Evolutionary conservation across 2,329 filamentous ascomycete genomes (phyloP).

Genomic region (Stagonosporopsis tanaceti): DNA sequence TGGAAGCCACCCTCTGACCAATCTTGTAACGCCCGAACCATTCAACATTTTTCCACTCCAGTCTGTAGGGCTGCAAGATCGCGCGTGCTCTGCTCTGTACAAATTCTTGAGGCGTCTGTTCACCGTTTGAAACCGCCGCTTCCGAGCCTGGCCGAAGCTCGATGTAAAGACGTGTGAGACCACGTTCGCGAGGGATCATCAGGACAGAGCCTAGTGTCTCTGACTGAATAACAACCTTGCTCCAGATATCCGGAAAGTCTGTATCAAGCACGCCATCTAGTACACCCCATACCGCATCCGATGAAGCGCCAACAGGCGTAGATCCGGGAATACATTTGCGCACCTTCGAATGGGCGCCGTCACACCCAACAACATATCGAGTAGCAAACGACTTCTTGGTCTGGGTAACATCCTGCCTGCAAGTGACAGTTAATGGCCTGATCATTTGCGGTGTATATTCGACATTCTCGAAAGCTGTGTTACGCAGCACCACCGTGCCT

Average conservation of each 20-base stretch:
- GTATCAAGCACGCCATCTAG: slow-evolving; percentile 75
- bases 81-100: slow-evolving; percentile 70
- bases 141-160: slow-evolving; percentile 52
- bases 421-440: slow-evolving; percentile 53
- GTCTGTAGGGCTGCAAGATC: slow-evolving; percentile 55
- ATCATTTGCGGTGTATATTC: slow-evolving; percentile 50
- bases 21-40: slow-evolving; percentile 63
- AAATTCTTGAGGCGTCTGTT: slow-evolving; percentile 65
- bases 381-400: slow-evolving; percentile 59
- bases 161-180: slow-evolving; percentile 71
- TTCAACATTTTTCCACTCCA: slow-evolving; percentile 57
- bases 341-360: slow-evolving; percentile 76
- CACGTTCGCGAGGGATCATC: slow-evolving; percentile 76
- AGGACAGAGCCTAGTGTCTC: slow-evolving; percentile 73
- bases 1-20: slow-evolving; percentile 57
- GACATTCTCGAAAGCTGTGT: slow-evolving; percentile 67
- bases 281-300: slow-evolving; percentile 73
- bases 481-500: slow-evolving; percentile 69
- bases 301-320: slow-evolving; percentile 57
- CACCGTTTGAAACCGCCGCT: slow-evolving; percentile 37
- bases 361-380: slow-evolving; percentile 74
- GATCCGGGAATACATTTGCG: slow-evolving; percentile 65
- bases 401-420: slow-evolving; percentile 49
- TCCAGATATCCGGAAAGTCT: slow-evolving; percentile 78
- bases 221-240: slow-evolving; percentile 73